A percentile compares a stretch with the other conserved stretches of the same genome.
These are phyloP conservation scores for Miamiensis avidus DNA, from an alignment of 169 alveolate species.

Conservation along the genomic window DNA sequence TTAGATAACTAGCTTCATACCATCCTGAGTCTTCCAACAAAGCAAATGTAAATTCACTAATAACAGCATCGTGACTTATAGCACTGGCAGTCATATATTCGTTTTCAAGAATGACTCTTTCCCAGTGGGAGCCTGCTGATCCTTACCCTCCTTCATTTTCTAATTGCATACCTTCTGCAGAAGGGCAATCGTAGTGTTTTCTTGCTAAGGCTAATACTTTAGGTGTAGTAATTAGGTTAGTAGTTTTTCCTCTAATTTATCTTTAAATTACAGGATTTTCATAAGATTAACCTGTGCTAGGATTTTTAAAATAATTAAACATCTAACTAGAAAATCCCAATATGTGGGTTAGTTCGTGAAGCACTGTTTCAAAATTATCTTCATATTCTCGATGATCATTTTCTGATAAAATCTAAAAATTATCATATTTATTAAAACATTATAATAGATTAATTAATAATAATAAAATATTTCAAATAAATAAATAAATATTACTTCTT, in stretches of 20 bases:
- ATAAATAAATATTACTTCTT: too few relatives aligned
- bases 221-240: conserved; percentile 25
- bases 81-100: conserved; percentile 61
- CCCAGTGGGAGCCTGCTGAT: conserved; percentile 65
- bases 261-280: not conserved
- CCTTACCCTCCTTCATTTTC: conserved; percentile 58
- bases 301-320: conserved; percentile 15
- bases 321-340: conserved; percentile 12
- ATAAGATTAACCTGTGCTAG: conserved; percentile 14
- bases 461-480: too few relatives aligned
- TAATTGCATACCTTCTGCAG: conserved; percentile 44
- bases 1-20: conserved; percentile 29
- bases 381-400: not conserved
- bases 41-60: conserved; percentile 44
- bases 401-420: too few relatives aligned
- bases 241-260: not conserved
- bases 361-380: not conserved
- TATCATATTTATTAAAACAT: too few relatives aligned
- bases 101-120: conserved; percentile 39
- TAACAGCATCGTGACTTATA: not conserved
- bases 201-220: conserved; percentile 44
- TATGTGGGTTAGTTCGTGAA: conserved; percentile 9
- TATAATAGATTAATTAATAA: too few relatives aligned
- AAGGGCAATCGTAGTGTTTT: conserved; percentile 48
- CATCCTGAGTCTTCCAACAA: conserved; percentile 57